A percentile compares a stretch with the other conserved stretches of the same genome.
Evolutionary conservation across 2,329 filamentous ascomycete species (phyloP).

Genomic region (Aspergillus sp.): DNA sequence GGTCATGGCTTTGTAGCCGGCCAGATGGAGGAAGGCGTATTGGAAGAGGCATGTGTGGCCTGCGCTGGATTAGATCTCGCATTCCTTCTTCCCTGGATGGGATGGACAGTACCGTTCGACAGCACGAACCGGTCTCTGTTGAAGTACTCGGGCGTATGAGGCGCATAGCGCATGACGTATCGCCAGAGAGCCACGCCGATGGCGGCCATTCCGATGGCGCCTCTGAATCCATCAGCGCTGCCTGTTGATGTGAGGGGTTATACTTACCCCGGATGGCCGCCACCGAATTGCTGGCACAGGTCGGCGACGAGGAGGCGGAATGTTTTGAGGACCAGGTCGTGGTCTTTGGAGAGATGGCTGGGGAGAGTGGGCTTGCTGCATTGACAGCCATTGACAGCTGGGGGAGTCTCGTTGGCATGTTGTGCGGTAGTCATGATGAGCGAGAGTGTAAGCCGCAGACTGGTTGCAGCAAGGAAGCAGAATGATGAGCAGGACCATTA

Average conservation of each 20-base stretch:
- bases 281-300: conserved; percentile 60
- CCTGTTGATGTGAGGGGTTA: neutral
- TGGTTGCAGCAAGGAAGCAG: neutral
- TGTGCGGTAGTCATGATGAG: conserved; percentile 1
- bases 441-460: neutral
- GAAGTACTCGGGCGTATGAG: conserved; percentile 31
- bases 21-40: conserved; percentile 23
- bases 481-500: neutral
- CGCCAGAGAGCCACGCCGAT: conserved; percentile 36
- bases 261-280: conserved; percentile 56
- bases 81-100: conserved; percentile 51
- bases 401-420: conserved; percentile 12
- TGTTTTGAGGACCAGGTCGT: conserved; percentile 48
- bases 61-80: too few relatives aligned
- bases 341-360: conserved; percentile 15
- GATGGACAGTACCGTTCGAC: conserved; percentile 28
- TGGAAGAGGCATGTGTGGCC: conserved; percentile 25
- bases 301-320: conserved; percentile 58
- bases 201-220: conserved; percentile 38
- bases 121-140: conserved; percentile 38
- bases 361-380: conserved; percentile 12
- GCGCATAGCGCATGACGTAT: conserved; percentile 36
- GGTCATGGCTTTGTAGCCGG: conserved; percentile 23
- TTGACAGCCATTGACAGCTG: conserved; percentile 3
- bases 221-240: conserved; percentile 21